These are phyloP conservation scores for Tricladium varicosporioides DNA, from an alignment of 2,329 filamentous ascomycete species.

Conservation along the genomic window DNA sequence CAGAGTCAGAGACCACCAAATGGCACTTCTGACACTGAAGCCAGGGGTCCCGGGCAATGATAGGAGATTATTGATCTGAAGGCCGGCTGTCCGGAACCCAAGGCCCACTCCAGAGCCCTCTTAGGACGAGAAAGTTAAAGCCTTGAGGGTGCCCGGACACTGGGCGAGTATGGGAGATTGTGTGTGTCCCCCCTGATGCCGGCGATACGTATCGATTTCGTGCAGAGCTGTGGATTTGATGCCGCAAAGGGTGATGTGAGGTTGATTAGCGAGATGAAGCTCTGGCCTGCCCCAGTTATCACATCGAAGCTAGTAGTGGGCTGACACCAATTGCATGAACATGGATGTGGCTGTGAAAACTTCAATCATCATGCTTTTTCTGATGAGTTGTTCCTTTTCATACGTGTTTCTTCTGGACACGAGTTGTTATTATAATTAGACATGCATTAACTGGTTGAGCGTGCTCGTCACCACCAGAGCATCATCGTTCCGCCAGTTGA, in stretches of 20 bases:
- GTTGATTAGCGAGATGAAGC: slow-evolving; percentile 5
- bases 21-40: background rate
- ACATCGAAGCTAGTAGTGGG: background rate
- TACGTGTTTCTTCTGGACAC: background rate
- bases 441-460: background rate
- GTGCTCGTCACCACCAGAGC: background rate
- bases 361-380: background rate
- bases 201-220: slow-evolving; percentile 1
- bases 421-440: background rate
- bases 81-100: background rate
- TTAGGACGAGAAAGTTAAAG: background rate
- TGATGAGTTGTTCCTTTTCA: background rate
- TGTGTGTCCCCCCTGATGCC: background rate
- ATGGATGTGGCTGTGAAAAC: background rate
- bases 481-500: background rate
- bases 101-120: background rate
- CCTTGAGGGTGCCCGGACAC: background rate
- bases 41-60: background rate
- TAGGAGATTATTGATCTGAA: background rate
- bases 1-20: background rate
- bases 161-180: background rate
- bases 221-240: background rate
- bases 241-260: slow-evolving; percentile 2
- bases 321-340: background rate
- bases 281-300: background rate